Conservation (phyloP, 2,329 filamentous ascomycete genomes). For the Scytalidium sp. region DNA sequence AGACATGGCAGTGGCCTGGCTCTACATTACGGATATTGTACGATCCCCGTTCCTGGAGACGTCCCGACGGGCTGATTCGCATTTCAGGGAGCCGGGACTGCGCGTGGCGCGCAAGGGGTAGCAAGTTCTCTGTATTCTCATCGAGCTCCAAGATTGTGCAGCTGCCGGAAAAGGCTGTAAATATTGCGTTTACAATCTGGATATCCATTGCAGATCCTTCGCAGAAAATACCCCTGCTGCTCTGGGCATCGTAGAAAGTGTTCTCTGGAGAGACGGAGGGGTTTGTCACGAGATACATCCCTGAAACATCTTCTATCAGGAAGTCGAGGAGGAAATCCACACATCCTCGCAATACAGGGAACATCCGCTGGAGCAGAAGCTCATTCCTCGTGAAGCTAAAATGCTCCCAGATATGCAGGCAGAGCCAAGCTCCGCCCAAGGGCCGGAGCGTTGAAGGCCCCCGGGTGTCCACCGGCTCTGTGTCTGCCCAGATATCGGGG, state of each 20-base stretch:
- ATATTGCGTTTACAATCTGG: conserved; percentile 32
- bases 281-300: conserved; percentile 29
- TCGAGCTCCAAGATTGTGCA: no score
- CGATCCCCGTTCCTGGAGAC: conserved; percentile 39
- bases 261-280: conserved; percentile 33
- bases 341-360: conserved; percentile 27
- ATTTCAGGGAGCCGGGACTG: conserved; percentile 22
- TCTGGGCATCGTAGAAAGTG: conserved; percentile 20
- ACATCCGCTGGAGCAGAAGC: conserved; percentile 20
- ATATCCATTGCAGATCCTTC: conserved; percentile 36
- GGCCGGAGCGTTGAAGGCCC: conserved; percentile 28
- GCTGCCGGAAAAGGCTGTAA: no score
- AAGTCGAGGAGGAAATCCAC: conserved; percentile 30
- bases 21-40: conserved; percentile 38
- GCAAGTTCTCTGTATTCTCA: no score
- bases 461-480: conserved; percentile 16
- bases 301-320: no score
- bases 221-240: conserved; percentile 14
- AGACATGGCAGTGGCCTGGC: conserved; percentile 48
- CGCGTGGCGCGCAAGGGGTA: no score
- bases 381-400: conserved; percentile 31
- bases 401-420: conserved; percentile 33
- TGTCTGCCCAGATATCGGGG: conserved; percentile 23
- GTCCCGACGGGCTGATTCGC: conserved; percentile 40
- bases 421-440: conserved; percentile 34